phyloP scores from a whole-genome alignment of 2,329 filamentous ascomycete species.

The Diaporthe ampelina region DNA sequence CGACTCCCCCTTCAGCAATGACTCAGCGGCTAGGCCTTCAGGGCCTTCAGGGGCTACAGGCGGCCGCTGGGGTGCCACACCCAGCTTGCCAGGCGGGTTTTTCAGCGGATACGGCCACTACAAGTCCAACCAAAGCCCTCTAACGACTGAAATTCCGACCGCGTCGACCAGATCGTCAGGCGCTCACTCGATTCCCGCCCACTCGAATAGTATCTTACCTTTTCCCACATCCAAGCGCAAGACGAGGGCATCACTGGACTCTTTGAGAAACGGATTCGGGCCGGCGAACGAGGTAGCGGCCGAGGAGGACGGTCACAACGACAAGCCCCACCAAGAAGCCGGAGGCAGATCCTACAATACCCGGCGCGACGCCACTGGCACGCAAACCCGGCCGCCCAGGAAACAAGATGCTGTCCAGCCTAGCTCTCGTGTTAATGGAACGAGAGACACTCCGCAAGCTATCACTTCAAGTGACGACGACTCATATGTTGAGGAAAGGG shows the following conservation, averaged over 20 bases:
- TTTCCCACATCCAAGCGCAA: too few relatives aligned
- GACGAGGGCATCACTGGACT: neutral
- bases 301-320: neutral
- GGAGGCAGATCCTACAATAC: neutral
- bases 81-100: neutral
- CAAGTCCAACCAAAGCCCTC: neutral
- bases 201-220: neutral
- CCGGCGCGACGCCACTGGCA: neutral
- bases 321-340: neutral
- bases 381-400: neutral
- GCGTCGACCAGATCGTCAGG: neutral
- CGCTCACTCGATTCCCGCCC: neutral
- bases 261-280: neutral
- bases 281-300: neutral
- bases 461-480: neutral
- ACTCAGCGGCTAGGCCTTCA: neutral
- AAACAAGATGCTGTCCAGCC: too few relatives aligned
- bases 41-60: neutral
- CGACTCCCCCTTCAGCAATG: too few relatives aligned
- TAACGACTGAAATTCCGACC: neutral
- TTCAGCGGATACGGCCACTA: neutral
- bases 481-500: neutral
- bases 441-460: neutral
- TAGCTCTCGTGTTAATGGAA: neutral
- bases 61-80: neutral